Conservation (phyloP, 306 rosid species). For the Rosa multiflora region DNA sequence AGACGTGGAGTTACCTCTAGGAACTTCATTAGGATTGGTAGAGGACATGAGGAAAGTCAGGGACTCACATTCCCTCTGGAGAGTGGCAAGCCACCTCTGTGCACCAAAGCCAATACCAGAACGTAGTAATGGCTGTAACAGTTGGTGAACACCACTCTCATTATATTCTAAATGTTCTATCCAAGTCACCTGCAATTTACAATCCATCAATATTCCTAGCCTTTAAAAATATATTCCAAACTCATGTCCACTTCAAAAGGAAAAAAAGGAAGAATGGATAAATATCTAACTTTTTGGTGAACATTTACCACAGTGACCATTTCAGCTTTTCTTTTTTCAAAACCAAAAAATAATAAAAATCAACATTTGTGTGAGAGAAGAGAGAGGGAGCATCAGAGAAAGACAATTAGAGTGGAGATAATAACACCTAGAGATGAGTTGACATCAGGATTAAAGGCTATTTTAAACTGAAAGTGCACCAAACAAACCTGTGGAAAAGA, state of each 20-base stretch:
- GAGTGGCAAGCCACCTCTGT: constrained; percentile 81
- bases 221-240: background rate
- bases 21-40: constrained; percentile 42
- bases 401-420: constrained; percentile 20
- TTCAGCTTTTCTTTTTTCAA: background rate
- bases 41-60: constrained; percentile 55
- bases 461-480: constrained; percentile 24
- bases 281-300: too few relatives aligned
- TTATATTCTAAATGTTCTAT: constrained; percentile 82
- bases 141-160: constrained; percentile 63
- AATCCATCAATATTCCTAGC: constrained; percentile 6
- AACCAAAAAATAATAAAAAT: background rate
- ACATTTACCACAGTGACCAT: constrained; percentile 21
- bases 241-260: background rate
- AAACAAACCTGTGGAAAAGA: constrained; percentile 31
- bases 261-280: too few relatives aligned
- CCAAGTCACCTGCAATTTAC: constrained; percentile 70
- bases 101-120: constrained; percentile 83
- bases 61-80: constrained; percentile 73
- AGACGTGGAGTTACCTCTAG: constrained; percentile 53
- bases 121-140: constrained; percentile 47
- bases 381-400: constrained; percentile 12
- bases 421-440: constrained; percentile 33
- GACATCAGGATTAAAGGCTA: constrained; percentile 41
- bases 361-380: background rate